A percentile compares a stretch with the other conserved stretches of the same genome.
Conservation (phyloP, 805 yeast species). For the Lipomyces japonicus region DNA sequence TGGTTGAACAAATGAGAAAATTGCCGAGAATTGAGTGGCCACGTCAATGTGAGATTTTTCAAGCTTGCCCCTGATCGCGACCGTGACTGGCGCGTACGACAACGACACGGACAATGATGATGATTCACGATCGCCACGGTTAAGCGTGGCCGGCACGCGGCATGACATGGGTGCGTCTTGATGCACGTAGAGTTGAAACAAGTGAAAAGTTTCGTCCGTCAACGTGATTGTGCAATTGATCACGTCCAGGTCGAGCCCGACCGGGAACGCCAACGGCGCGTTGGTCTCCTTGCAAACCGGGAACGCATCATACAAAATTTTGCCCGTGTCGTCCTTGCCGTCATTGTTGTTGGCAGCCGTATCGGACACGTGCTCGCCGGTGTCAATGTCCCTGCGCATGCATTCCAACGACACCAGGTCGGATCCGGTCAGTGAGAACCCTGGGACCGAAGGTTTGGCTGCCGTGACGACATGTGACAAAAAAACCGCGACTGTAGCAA, state of each 20-base stretch:
- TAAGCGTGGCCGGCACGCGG: conserved; percentile 51
- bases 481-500: no score
- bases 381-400: conserved; percentile 64
- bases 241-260: conserved; percentile 45
- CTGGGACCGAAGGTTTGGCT: background rate
- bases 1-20: conserved; percentile 44
- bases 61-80: conserved; percentile 63
- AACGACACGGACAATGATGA: no score
- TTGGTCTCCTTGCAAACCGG: conserved; percentile 65
- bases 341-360: no score
- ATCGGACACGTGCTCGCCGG: conserved; percentile 65
- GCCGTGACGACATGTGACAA: no score
- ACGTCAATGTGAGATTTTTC: conserved; percentile 66
- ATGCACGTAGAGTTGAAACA: conserved; percentile 71
- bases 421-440: background rate
- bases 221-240: conserved; percentile 59
- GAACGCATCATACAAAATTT: conserved; percentile 55
- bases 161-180: conserved; percentile 76
- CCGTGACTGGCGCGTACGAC: conserved; percentile 55
- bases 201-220: conserved; percentile 62
- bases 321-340: conserved; percentile 56
- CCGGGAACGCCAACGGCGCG: conserved; percentile 53
- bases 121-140: no score
- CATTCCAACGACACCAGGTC: conserved; percentile 43
- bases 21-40: conserved; percentile 54